phyloP scores from a whole-genome alignment of 169 alveolate genomes.

The Cystoisospora suis region DNA sequence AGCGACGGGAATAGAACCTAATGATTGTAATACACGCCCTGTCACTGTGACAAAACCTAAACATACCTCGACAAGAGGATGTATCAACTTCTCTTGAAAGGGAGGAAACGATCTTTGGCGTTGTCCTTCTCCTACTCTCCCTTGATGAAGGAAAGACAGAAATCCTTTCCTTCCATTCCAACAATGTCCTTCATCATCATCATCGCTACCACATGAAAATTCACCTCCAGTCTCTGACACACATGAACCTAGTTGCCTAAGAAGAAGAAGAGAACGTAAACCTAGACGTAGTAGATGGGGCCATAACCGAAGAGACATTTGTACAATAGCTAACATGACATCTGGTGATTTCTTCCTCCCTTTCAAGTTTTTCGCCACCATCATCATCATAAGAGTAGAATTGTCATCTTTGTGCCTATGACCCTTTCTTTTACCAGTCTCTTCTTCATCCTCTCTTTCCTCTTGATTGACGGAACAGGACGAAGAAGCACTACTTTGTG shows the following conservation, averaged over 20 bases:
- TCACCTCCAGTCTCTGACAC: slow-evolving; percentile 26
- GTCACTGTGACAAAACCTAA: background rate
- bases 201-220: too few relatives aligned
- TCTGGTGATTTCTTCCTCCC: background rate
- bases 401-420: too few relatives aligned
- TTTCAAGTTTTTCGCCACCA: too few relatives aligned
- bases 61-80: slow-evolving; percentile 9
- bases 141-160: slow-evolving; percentile 23
- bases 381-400: too few relatives aligned
- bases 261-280: slow-evolving; percentile 46
- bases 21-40: background rate
- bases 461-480: background rate
- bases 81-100: background rate
- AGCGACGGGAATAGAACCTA: background rate
- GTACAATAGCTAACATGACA: background rate
- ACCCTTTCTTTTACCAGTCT: too few relatives aligned
- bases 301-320: slow-evolving; percentile 56
- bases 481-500: too few relatives aligned
- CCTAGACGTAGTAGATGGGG: slow-evolving; percentile 47
- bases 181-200: background rate
- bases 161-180: background rate
- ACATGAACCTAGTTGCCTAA: slow-evolving; percentile 45
- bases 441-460: background rate
- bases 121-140: background rate
- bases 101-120: slow-evolving; percentile 25